Base-by-base conservation (phyloP, 2,329 filamentous ascomycete genomes). In the Dactylellina sp. region DNA sequence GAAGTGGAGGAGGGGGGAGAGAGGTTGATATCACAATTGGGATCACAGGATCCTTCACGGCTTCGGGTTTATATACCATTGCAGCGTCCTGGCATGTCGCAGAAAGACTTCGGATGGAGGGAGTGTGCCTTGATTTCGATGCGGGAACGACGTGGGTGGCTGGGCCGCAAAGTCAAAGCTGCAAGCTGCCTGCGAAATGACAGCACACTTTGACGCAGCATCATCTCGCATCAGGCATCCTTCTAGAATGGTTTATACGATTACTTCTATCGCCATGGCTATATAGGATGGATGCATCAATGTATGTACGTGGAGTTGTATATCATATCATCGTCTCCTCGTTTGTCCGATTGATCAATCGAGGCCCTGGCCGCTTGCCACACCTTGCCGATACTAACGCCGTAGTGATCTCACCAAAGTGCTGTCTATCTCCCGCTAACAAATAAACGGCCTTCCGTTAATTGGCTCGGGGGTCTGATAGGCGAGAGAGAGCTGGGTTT, bases 141-240 rank as follows among this genome's bases (percentile, higher is more conserved):
- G 64, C 64, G 44, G 18, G 49, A n/a, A 47, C 64, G 55, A 70
- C 64, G 64, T 70, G 64, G 40, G 64, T 70, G 64, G 64, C 64
- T 62, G 64, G 64, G 55, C 49, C 46, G 35, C 20, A 44, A 37
- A 0, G 20, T n/a, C 20, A 22, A 47, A 9, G 28, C 14, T 20
- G 50, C 24, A n/a, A n/a, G 40, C 40, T 65, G 24, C 50, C 61
- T 65, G 50, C 40, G n/a, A 28, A 35, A 66, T 66, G 62, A 66
- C 62, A 66, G 52, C 62, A 59, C 62, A 59, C 35, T 52, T 66
- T 35, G 49, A n/a, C 35, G 37, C 25, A 20, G 46, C 12, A 20
- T 28, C n/a, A 16, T 16, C n/a, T n/a, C n/a, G n/a, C n/a, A n/a
- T n/a, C n/a, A n/a, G n/a, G n/a, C n/a, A n/a, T n/a, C n/a, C n/a